Base-by-base conservation (phyloP, 208 protist species). In the Leishmania amazonensis region DNA sequence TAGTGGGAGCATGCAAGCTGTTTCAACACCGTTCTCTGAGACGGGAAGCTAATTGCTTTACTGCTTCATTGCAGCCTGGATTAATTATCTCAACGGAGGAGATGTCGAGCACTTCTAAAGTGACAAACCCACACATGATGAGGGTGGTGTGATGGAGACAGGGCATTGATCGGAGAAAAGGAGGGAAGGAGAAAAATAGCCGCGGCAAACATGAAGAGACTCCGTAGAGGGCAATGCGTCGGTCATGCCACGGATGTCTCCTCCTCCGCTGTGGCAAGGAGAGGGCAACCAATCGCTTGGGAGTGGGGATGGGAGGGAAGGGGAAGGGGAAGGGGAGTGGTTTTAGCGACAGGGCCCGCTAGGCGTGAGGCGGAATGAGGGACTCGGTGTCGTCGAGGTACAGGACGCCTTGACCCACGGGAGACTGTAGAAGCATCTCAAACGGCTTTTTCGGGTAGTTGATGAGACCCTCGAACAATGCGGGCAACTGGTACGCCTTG, bases 341-440 rank as follows among this genome's bases (percentile, higher is more conserved):
- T 31, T 8, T 31, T 21, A 11, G 9, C 40, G 49, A 54, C 31
- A 42, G 31, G 19, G 15, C 6, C 9, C 38, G 57, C 40, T 83
- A 82, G 1, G 53, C 35, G 28, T 47, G 21, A 1, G 67, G 74
- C 0, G 78, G 78, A 54, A 91, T 89, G 42, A 96, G 87, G 6
- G 89, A 91, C 67, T 97, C 91, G 7, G 76, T 49, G 35, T 89
- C 89, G 49, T 87, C 76, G 8, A 94, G 83, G 58, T 89, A 88
- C n/a, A 84, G 73, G 38, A 96, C 85, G 35, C 94, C 94, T 47
- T 83, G 86, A 2, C 94, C 94, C 0, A 97, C 91, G 9, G 93
- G 91, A 28, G 91, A 96, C 87, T 97, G 91, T 53, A 97, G 84
- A 5, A 97, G 89, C 93, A 96, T 94, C 83, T 94, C 93, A 71